These are phyloP conservation scores for Sutorius australiensis DNA, from an alignment of 768 basidiomycete species.

Conservation along the genomic window DNA sequence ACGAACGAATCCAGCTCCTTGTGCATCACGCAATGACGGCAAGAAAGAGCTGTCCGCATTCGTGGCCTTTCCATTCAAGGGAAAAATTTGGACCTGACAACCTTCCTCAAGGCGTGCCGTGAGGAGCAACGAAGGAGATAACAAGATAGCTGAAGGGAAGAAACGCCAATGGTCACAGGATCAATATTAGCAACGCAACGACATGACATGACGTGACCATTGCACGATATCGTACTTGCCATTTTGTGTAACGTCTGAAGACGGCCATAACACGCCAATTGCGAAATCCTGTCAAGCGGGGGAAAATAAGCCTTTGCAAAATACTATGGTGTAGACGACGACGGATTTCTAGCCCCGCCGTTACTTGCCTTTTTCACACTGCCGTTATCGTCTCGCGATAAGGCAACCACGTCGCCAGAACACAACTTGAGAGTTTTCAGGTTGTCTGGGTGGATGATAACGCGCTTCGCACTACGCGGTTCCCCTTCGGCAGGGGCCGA, in stretches of 20 bases:
- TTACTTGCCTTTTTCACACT: conserved; percentile 34
- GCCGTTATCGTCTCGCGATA: conserved; percentile 41
- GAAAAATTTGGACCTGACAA: conserved; percentile 44
- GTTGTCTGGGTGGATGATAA: conserved; percentile 59
- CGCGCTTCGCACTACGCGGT: conserved; percentile 56
- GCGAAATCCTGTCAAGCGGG: conserved; percentile 48
- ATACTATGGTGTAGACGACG: conserved; percentile 3
- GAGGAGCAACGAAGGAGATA: conserved; percentile 55
- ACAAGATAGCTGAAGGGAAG: conserved; percentile 44
- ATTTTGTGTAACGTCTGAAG: conserved; percentile 52
- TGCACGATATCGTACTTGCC: conserved; percentile 40
- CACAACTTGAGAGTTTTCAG: conserved; percentile 58
- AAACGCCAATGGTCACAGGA: conserved; percentile 3
- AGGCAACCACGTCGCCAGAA: conserved; percentile 66
- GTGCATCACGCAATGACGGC: conserved; percentile 46
- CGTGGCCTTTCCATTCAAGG: conserved; percentile 39
- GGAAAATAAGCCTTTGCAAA: conserved; percentile 16
- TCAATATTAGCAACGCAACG: conserved; percentile 13
- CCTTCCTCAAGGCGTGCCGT: conserved; percentile 57
- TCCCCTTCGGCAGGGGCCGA: conserved; percentile 33
- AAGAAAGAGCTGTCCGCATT: conserved; percentile 41
- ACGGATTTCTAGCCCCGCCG: conserved; percentile 8
- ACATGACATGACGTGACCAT: background rate
- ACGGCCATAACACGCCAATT: conserved; percentile 77
- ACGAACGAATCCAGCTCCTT: conserved; percentile 50